phyloP scores from a whole-genome alignment of 129 eudicot genomes.

The Oenanthe sinensis region DNA sequence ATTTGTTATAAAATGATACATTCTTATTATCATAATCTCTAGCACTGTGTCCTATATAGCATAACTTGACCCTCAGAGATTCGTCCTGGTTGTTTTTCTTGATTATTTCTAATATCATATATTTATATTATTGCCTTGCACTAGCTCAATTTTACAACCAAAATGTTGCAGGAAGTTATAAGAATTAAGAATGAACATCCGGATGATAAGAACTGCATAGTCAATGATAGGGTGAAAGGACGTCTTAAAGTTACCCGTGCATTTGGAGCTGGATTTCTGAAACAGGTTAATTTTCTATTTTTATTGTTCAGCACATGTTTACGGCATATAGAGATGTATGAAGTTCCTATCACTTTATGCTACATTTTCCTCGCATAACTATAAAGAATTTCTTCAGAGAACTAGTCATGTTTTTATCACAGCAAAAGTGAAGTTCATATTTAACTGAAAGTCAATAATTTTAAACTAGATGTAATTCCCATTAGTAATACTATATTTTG shows the following conservation, averaged over 20 bases:
- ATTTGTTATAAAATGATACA: not conserved
- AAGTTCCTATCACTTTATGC: not conserved
- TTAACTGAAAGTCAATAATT: not conserved
- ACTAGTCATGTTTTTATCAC: not conserved
- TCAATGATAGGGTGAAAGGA: conserved; percentile 95
- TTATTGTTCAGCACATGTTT: not conserved
- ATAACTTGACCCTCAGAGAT: not conserved
- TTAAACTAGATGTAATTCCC: not conserved
- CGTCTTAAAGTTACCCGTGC: conserved; percentile 97
- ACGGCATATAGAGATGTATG: not conserved
- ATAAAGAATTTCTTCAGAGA: not conserved
- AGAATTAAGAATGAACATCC: conserved; percentile 97
- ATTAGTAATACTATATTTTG: not conserved
- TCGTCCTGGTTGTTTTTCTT: not conserved
- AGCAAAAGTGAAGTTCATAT: not conserved
- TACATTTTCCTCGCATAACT: not conserved
- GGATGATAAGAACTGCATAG: conserved; percentile 83
- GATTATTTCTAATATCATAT: not conserved
- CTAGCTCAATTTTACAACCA: not conserved
- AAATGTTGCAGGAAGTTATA: conserved; percentile 61
- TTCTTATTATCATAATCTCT: not conserved
- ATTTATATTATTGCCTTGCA: not conserved
- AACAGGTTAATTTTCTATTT: conserved; percentile 52
- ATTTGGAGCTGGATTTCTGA: conserved; percentile 96
- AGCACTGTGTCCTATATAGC: not conserved